A percentile compares a stretch with the other conserved stretches of the same genome.
These are phyloP conservation scores for Seiridium unicorne DNA, from an alignment of 2,329 filamentous ascomycete genomes.

Conservation along the genomic window DNA sequence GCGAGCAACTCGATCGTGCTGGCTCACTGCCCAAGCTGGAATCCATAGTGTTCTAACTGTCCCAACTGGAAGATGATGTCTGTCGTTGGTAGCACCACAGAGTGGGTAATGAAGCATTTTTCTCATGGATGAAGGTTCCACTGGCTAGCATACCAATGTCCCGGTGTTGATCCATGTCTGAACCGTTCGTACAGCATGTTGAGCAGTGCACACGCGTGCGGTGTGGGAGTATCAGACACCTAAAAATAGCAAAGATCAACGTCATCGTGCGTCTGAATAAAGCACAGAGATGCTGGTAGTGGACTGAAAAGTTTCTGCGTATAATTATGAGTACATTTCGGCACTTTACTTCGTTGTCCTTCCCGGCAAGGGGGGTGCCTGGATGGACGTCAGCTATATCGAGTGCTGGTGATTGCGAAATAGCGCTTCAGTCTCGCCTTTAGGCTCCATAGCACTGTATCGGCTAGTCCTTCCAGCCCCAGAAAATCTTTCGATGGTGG, in stretches of 20 bases:
- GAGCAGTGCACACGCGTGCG: background rate
- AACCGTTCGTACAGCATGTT: no score
- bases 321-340: background rate
- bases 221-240: background rate
- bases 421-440: background rate
- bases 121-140: no score
- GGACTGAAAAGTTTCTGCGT: background rate
- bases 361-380: background rate
- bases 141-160: no score
- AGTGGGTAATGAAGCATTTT: no score
- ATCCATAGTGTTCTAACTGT: background rate
- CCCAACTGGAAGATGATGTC: no score
- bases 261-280: background rate
- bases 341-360: background rate
- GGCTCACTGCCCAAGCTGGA: background rate
- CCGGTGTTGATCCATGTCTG: no score
- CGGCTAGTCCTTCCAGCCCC: background rate
- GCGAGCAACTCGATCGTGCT: background rate
- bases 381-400: conserved; percentile 5
- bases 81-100: no score
- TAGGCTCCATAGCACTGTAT: background rate
- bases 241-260: background rate
- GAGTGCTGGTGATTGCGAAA: background rate
- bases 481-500: background rate
- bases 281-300: background rate